Conservation (phyloP, 345 rosid genomes). For the Cardamine occulta region DNA sequence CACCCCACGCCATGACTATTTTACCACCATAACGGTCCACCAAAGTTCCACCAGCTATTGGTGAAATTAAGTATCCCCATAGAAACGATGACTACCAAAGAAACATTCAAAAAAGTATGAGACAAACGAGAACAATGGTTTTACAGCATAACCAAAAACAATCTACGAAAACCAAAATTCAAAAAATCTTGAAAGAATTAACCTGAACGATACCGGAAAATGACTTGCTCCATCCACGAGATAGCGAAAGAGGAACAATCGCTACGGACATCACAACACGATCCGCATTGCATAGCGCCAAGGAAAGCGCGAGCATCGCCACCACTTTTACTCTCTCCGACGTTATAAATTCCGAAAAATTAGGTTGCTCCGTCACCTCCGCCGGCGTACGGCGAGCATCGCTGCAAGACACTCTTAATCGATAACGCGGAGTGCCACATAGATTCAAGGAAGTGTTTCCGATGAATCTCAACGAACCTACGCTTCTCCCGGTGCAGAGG, state of each 20-base stretch:
- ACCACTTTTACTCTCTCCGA: conserved; percentile 94
- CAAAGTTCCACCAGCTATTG: conserved; percentile 86
- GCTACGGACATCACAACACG: conserved; percentile 97
- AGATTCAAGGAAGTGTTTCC: conserved; percentile 19
- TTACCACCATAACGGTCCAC: conserved; percentile 96
- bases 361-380: conserved; percentile 45
- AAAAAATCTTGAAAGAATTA: neutral
- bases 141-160: neutral
- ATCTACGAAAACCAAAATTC: neutral
- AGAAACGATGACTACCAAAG: conserved; percentile 82
- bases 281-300: conserved; percentile 90
- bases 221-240: conserved; percentile 96
- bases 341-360: conserved; percentile 77
- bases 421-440: conserved; percentile 36
- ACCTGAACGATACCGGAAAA: conserved; percentile 98
- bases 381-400: conserved; percentile 50
- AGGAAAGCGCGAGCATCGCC: conserved; percentile 86
- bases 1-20: conserved; percentile 93
- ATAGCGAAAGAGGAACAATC: conserved; percentile 78
- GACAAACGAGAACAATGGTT: neutral
- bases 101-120: conserved; percentile 31
- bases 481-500: neutral
- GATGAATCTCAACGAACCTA: neutral
- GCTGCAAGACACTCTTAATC: conserved; percentile 53
- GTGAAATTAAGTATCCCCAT: conserved; percentile 95